phyloP scores from a whole-genome alignment of 164 flowering plant genomes.

The Buxus sempervirens region DNA sequence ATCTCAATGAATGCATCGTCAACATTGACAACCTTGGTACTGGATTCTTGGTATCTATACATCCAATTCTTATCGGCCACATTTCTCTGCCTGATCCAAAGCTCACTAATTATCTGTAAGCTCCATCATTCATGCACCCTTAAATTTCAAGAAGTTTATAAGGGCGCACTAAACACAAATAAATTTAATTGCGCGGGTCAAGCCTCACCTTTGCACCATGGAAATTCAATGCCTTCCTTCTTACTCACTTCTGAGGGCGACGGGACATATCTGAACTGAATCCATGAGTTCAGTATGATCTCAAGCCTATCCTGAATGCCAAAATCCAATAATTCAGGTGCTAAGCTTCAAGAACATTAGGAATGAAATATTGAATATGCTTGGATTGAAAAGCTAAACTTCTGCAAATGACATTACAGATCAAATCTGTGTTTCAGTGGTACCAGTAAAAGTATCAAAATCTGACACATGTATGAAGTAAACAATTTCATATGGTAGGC shows the following conservation, averaged over 20 bases:
- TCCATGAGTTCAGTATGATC: conserved; percentile 62
- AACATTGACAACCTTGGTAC: conserved; percentile 44
- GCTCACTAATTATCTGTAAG: conserved; percentile 25
- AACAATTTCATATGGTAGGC: too few relatives aligned
- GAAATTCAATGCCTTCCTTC: conserved; percentile 61
- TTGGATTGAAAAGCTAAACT: background rate
- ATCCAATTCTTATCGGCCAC: conserved; percentile 83
- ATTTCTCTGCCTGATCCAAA: conserved; percentile 49
- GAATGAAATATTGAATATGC: background rate
- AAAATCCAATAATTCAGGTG: conserved; percentile 3
- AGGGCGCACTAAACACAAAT: conserved; percentile 7
- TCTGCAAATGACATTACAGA: too few relatives aligned
- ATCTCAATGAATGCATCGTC: conserved; percentile 50
- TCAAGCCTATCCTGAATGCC: conserved; percentile 75
- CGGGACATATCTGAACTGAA: conserved; percentile 53
- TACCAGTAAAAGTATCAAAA: too few relatives aligned
- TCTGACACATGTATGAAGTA: too few relatives aligned
- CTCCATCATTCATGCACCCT: conserved; percentile 14
- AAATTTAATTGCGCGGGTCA: background rate
- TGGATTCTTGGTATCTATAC: conserved; percentile 47
- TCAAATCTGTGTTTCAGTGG: too few relatives aligned
- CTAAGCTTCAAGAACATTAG: background rate
- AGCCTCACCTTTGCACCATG: conserved; percentile 45
- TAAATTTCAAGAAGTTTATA: conserved; percentile 9
- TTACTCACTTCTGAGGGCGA: conserved; percentile 84